Percentiles rank a stretch among this genome's conserved stretches.
Conservation (phyloP, 2,329 filamentous ascomycete genomes). For the Penicillium sp. region DNA sequence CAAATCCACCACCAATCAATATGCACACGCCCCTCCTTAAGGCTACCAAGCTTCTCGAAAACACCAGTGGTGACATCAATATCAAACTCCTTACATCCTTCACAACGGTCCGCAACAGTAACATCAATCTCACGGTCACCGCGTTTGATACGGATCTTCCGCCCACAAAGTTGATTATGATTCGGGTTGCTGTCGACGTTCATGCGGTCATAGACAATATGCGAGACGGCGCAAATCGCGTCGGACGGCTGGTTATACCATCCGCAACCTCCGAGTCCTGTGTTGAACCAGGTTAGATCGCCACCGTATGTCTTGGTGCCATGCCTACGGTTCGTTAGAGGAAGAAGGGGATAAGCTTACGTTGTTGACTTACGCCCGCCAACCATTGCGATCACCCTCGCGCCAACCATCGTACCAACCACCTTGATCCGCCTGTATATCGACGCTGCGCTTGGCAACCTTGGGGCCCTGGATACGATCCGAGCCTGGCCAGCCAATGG, state of each 20-base stretch:
- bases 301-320: conserved; percentile 52
- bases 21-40: conserved; percentile 46
- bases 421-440: too few species aligned
- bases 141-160: conserved; percentile 60
- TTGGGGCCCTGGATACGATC: too few species aligned
- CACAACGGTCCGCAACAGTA: conserved; percentile 65
- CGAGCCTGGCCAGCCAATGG: too few species aligned
- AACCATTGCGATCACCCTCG: too few species aligned
- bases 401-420: too few species aligned
- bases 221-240: conserved; percentile 63
- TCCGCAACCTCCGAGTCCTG: conserved; percentile 67
- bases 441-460: too few species aligned
- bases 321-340: conserved; percentile 29
- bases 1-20: conserved; percentile 50
- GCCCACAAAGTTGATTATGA: conserved; percentile 63
- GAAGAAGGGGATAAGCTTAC: too few species aligned
- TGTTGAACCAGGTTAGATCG: conserved; percentile 66
- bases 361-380: too few species aligned
- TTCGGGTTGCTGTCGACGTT: conserved; percentile 56
- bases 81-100: conserved; percentile 48
- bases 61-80: conserved; percentile 50
- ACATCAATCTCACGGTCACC: conserved; percentile 57
- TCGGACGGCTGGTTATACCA: conserved; percentile 53
- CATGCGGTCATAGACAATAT: conserved; percentile 62
- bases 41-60: conserved; percentile 48